Conservation (phyloP, 1,139 yeast genomes). For the Scheffersomyces lignicola region DNA sequence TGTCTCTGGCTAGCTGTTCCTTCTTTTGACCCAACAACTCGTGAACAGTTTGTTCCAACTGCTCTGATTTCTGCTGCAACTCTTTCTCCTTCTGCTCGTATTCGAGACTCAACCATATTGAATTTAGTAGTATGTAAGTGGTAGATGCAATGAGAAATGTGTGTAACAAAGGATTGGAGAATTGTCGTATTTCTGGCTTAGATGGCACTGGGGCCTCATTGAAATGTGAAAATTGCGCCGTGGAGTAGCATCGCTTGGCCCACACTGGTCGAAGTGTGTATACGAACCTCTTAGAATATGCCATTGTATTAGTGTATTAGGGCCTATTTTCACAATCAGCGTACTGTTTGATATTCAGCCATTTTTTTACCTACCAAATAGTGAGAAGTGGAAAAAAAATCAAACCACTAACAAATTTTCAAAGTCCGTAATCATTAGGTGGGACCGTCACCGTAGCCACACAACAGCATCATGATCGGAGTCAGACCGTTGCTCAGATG, state of each 20-base stretch:
- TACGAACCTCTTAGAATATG: too few species aligned
- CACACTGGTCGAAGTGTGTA: too few species aligned
- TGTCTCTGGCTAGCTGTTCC: conserved; percentile 14
- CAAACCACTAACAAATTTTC: neutral
- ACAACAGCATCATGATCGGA: conserved; percentile 1
- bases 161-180: conserved; percentile 39
- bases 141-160: conserved; percentile 43
- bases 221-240: neutral
- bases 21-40: conserved; percentile 30
- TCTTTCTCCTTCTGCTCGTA: conserved; percentile 27
- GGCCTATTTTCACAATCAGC: too few species aligned
- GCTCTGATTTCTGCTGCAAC: conserved; percentile 23
- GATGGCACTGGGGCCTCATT: neutral
- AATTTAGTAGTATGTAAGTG: conserved; percentile 38
- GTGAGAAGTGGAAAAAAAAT: too few species aligned
- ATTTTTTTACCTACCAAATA: too few species aligned
- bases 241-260: neutral
- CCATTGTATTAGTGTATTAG: too few species aligned
- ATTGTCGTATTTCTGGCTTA: conserved; percentile 40
- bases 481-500: neutral
- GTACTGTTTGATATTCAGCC: too few species aligned
- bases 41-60: conserved; percentile 34
- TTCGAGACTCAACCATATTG: conserved; percentile 34
- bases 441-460: too few species aligned
- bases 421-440: conserved; percentile 1